Evolutionary conservation across 768 basidiomycete genomes (phyloP).

Genomic region (Termitomyces sp.): DNA sequence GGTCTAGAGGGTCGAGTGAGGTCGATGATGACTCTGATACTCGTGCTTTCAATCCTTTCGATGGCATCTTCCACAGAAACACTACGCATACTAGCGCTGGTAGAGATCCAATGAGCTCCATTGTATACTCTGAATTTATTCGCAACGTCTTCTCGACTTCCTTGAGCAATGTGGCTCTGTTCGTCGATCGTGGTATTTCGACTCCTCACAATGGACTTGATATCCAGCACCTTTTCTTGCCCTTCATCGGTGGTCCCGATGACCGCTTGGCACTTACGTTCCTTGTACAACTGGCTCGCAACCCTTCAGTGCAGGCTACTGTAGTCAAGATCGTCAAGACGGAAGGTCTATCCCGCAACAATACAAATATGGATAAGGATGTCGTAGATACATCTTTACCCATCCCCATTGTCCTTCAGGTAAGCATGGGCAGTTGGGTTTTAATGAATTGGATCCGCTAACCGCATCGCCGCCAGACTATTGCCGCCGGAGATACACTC

Average conservation of each 20-base stretch:
- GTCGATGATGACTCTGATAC: conserved; percentile 21
- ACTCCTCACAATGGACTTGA: conserved; percentile 18
- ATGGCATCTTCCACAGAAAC: conserved; percentile 61
- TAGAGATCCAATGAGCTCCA: conserved; percentile 45
- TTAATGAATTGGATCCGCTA: too few relatives aligned
- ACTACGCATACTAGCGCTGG: conserved; percentile 20
- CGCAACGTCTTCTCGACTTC: conserved; percentile 74
- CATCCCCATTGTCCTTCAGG: conserved; percentile 22
- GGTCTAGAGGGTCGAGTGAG: conserved; percentile 47
- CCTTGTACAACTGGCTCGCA: conserved; percentile 70
- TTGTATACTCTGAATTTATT: conserved; percentile 77
- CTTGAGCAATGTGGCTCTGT: conserved; percentile 74
- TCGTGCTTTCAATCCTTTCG: conserved; percentile 59
- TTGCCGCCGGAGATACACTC: conserved; percentile 59
- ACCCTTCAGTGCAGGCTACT: conserved; percentile 61
- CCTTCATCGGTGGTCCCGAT: conserved; percentile 94
- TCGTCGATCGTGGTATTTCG: conserved; percentile 68
- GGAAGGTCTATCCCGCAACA: conserved; percentile 29
- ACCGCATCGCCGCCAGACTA: conserved; percentile 25
- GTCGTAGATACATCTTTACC: not conserved
- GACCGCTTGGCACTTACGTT: conserved; percentile 83
- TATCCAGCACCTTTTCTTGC: conserved; percentile 66
- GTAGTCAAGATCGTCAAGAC: conserved; percentile 56
- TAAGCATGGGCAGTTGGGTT: conserved; percentile 15
- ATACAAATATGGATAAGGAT: conserved; percentile 21